Evolutionary conservation across 352 stramenopile species (phyloP).

Genomic region (Pythium monospermum): DNA sequence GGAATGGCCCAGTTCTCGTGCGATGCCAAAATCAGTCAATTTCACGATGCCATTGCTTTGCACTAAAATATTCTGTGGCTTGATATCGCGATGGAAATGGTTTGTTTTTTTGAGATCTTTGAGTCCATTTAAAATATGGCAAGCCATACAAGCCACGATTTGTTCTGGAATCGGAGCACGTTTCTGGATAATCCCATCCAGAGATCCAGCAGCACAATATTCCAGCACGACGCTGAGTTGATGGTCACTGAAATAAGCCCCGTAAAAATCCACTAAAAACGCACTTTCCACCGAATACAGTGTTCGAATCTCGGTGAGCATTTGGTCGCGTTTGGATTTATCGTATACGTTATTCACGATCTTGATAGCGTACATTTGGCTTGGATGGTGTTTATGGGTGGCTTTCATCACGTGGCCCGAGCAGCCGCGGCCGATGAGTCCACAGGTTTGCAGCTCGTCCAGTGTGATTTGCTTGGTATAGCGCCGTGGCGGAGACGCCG

Average conservation of each 20-base stretch:
- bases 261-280: conserved; percentile 60
- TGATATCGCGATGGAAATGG: conserved; percentile 93
- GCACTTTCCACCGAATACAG: conserved; percentile 67
- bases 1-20: conserved; percentile 56
- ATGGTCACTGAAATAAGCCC: conserved; percentile 72
- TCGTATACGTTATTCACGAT: conserved; percentile 75
- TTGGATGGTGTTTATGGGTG: conserved; percentile 28
- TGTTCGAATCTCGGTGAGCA: conserved; percentile 75
- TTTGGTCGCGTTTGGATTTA: conserved; percentile 65
- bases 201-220: conserved; percentile 54
- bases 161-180: conserved; percentile 30
- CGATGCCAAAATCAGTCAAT: conserved; percentile 75
- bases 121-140: conserved; percentile 57
- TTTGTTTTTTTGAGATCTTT: conserved; percentile 50
- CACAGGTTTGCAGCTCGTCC: conserved; percentile 45
- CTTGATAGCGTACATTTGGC: conserved; percentile 57
- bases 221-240: conserved; percentile 63
- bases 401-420: conserved; percentile 64
- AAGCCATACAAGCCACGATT: conserved; percentile 50
- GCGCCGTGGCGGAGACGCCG: conserved; percentile 8
- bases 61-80: conserved; percentile 91
- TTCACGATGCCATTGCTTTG: conserved; percentile 76
- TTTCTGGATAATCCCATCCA: conserved; percentile 40
- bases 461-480: conserved; percentile 32
- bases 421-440: conserved; percentile 54